Evolutionary conservation across 257 asterid genomes (phyloP), one percentile per base, ranked within the genome.

Genomic region (Penstemon newberryi): DNA sequence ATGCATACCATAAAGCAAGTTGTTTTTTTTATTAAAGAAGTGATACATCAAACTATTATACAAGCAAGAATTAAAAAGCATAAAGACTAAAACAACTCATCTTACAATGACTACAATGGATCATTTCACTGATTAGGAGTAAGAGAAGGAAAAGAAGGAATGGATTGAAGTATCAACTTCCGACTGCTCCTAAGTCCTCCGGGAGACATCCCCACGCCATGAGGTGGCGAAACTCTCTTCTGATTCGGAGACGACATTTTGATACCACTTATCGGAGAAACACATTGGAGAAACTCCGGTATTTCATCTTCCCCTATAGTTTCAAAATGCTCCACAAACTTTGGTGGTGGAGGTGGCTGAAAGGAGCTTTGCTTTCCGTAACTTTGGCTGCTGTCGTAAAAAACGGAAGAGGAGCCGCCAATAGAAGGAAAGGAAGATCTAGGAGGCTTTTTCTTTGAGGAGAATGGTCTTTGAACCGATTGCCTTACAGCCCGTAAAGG

Each of bases 161-260:
- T 89, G 4, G 98, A 86, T 49, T 75, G 82, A 43, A 92, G 84
- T 61, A 92, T 80, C 83, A 87, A 56, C 81, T 87, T 92, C 33
- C 98, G 65, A 65, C 92, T 84, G 80, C 95, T 91, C 80, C 84
- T 81, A 67, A 79, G 25, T 52, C 83, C 77, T 52, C 83, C 77
- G 0, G 89, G 73, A 13, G 89, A 75, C 67, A n/a, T 67, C 50
- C 68, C 82, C 7, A 63, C 63, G 5, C 74, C 18, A 45, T 82
- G 87, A 65, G 94, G 96, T 5, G 96, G 87, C 33, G 95, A 85
- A 49, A 92, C 96, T 75, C 98, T 80, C 83, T 92, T 92, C 67
- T 89, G 71, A 70, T 89, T 91, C 8, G 99, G 97, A 60, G 99
- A 94, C 6, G 80, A 77, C 1, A 89, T 78, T 79, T 89, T 87